Evolutionary conservation across 148 eudicot genomes (phyloP), one percentile per base, ranked within the genome.

Genomic region (Drosera capensis): DNA sequence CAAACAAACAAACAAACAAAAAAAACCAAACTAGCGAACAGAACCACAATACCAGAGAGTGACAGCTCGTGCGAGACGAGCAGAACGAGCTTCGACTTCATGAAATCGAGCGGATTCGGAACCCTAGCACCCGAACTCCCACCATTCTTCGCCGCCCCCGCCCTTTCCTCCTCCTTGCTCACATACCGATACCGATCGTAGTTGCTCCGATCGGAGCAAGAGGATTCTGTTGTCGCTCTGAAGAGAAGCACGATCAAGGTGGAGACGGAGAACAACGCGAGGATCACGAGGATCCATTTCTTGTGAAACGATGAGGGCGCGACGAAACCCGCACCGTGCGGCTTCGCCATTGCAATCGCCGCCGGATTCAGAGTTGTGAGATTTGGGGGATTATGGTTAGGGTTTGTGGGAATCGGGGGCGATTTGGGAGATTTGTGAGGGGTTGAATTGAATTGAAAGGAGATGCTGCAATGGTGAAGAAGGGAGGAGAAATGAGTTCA

Each of bases 51-150:
- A 88, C 97, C 94, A 40, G 97, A 88, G 47, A 88, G 94, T 5
- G 97, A 80, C 54, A 88, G 94, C 52, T 88, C 94, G 47, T 88
- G 97, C 20, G 97, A 88, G 5, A 88, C 97, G 25, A 83, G 55
- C 17, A 88, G 72, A 22, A 88, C 94, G 39, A 72, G 84, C 77
- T 83, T 88, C 14, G 92, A 80, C 72, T 83, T 88, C 94, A 88
- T 88, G 63, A 88, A 88, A 65, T 63, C 39, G 19, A 88, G 83
- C 2, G 97, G 97, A 55, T 40, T 68, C 11, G 55, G 25, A 25
- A 40, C 48, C 21, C 21, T 31, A 20, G 57, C 29, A 14, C 25
- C 16, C 9, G 53, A 41, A 41, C 11, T 8, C 17, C n/a, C n/a
- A n/a, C n/a, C n/a, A n/a, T n/a, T n/a, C n/a, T n/a, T n/a, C n/a